Percentiles rank a stretch among this genome's conserved stretches.
Conservation (phyloP, 78 protist genomes). For the Creolimax fragrantissima region DNA sequence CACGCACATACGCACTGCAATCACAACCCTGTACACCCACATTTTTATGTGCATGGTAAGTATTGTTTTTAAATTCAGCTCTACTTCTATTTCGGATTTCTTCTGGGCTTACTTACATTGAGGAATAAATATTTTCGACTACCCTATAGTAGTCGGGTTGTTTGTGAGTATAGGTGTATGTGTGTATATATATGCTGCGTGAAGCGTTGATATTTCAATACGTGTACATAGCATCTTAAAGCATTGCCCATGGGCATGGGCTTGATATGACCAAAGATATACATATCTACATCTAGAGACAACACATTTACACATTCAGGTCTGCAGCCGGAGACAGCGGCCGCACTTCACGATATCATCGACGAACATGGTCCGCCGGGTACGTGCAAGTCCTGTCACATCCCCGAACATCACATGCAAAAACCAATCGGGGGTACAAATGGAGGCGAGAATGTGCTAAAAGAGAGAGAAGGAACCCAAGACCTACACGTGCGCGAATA, state of each 20-base stretch:
- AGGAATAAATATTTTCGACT: no score
- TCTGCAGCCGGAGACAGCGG: neutral
- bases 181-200: neutral
- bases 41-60: neutral
- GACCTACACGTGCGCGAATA: neutral
- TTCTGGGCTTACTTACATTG: neutral
- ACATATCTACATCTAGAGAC: neutral
- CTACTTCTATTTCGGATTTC: neutral
- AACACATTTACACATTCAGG: neutral
- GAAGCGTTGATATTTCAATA: neutral
- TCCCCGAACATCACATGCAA: neutral
- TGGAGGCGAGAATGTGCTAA: neutral
- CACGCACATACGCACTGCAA: neutral
- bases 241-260: neutral
- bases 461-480: neutral
- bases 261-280: neutral
- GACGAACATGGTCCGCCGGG: neutral
- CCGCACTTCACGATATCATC: neutral
- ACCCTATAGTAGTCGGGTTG: no score
- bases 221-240: neutral
- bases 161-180: neutral
- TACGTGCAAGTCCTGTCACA: neutral
- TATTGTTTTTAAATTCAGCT: neutral
- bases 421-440: neutral
- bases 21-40: neutral